A percentile compares a stretch with the other conserved stretches of the same genome.
Conservation (phyloP, 2,329 filamentous ascomycete species). For the Beauveria sp. region DNA sequence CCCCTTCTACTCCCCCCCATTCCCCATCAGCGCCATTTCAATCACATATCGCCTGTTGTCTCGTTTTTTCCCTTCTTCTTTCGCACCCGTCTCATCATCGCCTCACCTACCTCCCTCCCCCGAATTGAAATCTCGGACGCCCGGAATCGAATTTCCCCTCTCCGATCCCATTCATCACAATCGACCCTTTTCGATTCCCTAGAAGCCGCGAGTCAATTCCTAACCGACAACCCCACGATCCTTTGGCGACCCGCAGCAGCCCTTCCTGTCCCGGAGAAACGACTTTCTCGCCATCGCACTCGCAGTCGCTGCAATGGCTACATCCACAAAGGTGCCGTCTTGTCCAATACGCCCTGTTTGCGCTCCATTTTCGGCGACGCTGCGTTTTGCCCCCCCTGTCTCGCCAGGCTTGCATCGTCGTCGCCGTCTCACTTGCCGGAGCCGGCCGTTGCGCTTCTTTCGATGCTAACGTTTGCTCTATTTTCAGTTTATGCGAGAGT, state of each 20-base stretch:
- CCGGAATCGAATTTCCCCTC: background rate
- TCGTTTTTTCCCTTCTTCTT: background rate
- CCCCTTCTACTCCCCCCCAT: background rate
- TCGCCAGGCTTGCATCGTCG: too few relatives aligned
- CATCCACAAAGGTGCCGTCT: constrained; percentile 11
- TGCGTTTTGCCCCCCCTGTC: background rate
- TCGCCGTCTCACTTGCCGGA: too few relatives aligned
- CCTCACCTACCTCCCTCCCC: background rate
- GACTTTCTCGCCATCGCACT: background rate
- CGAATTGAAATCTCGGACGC: background rate
- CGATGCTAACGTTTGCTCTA: background rate
- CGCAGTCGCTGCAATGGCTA: constrained; percentile 11
- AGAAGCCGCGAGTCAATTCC: constrained; percentile 7
- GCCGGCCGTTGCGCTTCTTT: too few relatives aligned
- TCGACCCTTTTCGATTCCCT: background rate
- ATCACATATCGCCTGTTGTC: constrained; percentile 4
- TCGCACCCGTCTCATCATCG: background rate
- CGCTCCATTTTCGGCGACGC: background rate
- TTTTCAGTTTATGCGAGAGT: constrained; percentile 73
- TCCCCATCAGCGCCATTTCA: constrained; percentile 2
- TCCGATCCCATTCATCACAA: background rate
- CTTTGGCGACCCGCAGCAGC: constrained; percentile 8
- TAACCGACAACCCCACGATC: constrained; percentile 3
- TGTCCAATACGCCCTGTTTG: background rate
- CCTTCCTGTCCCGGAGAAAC: background rate